Evolutionary conservation across 805 yeast species (phyloP).

Genomic region (Yarrowia bubula): DNA sequence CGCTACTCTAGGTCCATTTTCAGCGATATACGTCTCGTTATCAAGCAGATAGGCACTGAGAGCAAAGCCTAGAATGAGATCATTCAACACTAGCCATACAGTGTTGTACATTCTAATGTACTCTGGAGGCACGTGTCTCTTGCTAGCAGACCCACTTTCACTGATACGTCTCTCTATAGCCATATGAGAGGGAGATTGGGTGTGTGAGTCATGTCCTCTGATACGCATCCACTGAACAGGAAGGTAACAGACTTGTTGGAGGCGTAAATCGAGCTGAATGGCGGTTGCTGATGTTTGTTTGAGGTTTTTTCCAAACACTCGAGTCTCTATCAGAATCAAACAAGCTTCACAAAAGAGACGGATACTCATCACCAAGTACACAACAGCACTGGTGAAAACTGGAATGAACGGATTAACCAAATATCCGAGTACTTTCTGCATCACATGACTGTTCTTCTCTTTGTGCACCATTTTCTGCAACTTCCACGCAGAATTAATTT

Average conservation of each 20-base stretch:
- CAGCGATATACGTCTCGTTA: slow-evolving; percentile 30
- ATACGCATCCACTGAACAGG: slow-evolving; percentile 60
- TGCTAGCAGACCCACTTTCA: slow-evolving; percentile 41
- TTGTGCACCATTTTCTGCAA: slow-evolving; percentile 4
- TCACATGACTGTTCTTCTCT: not conserved
- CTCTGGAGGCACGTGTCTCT: slow-evolving; percentile 45
- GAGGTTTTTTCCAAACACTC: slow-evolving; percentile 32
- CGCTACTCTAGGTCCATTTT: slow-evolving; percentile 31
- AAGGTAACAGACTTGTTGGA: slow-evolving; percentile 71
- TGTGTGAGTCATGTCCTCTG: slow-evolving; percentile 18
- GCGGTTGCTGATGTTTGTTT: slow-evolving; percentile 58
- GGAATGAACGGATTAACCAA: slow-evolving; percentile 28
- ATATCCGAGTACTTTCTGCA: too few species aligned
- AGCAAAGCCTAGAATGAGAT: slow-evolving; percentile 68
- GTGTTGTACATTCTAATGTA: slow-evolving; percentile 74
- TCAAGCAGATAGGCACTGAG: slow-evolving; percentile 50
- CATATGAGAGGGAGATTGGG: slow-evolving; percentile 2
- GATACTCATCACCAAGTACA: slow-evolving; percentile 33
- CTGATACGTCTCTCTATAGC: slow-evolving; percentile 49
- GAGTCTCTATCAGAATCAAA: slow-evolving; percentile 38
- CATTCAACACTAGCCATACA: slow-evolving; percentile 83
- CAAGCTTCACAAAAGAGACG: slow-evolving; percentile 38
- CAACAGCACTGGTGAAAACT: slow-evolving; percentile 29
- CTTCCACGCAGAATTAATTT: slow-evolving; percentile 6
- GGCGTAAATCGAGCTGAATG: slow-evolving; percentile 73